Evolutionary conservation across 441 rosid genomes (phyloP).

Genomic region (Flueggea neowawraea): DNA sequence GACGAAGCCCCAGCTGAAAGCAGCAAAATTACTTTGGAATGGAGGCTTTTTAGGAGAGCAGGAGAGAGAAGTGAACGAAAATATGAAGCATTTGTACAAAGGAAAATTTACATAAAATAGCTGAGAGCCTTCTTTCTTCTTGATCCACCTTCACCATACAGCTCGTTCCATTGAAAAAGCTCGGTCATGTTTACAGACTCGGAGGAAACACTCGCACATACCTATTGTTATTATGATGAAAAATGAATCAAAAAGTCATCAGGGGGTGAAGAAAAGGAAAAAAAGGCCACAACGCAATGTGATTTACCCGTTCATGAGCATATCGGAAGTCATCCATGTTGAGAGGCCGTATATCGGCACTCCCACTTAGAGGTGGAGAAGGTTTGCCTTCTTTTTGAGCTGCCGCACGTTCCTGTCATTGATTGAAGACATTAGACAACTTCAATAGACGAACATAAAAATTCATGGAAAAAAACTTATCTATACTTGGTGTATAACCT

Average conservation of each 20-base stretch:
- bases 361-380: conserved; percentile 63
- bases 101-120: conserved; percentile 75
- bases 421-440: neutral
- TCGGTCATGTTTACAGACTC: conserved; percentile 92
- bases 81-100: conserved; percentile 36
- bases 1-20: conserved; percentile 16
- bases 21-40: conserved; percentile 29
- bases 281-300: neutral
- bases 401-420: conserved; percentile 51
- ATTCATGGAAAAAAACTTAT: too few species aligned
- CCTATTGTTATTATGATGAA: conserved; percentile 29
- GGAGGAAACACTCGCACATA: conserved; percentile 90
- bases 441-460: too few species aligned
- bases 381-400: conserved; percentile 69
- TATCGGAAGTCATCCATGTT: conserved; percentile 64
- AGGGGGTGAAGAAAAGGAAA: neutral
- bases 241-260: neutral
- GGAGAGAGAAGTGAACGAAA: conserved; percentile 16
- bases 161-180: conserved; percentile 91
- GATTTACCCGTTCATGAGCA: conserved; percentile 69
- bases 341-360: conserved; percentile 60
- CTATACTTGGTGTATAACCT: too few species aligned
- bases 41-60: conserved; percentile 3
- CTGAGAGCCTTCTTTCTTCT: conserved; percentile 87
- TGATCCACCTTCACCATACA: conserved; percentile 91